Evolutionary conservation across 2,329 filamentous ascomycete species (phyloP), one percentile per base, ranked within the genome.

Genomic region (Colletotrichum somersetense): DNA sequence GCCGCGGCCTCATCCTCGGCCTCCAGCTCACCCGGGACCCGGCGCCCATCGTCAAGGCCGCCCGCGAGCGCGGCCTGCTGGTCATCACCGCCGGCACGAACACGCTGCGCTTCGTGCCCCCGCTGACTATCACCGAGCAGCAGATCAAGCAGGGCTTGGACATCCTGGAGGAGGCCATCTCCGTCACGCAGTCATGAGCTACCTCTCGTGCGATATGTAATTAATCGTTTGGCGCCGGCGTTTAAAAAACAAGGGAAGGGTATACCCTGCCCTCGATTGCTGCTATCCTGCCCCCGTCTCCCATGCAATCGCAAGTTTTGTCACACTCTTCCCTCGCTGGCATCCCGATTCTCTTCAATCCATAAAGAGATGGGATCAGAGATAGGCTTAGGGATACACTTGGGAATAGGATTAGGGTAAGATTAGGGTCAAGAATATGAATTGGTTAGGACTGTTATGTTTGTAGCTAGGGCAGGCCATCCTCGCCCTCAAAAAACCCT

Each of bases 71-170:
- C 72, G 96, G 96, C 0, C 81, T 99, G 78, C 82, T 99, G 71
- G 87, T 99, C 72, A 98, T 99, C 78, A 98, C 95, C 1, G 96
- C 94, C 38, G 96, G 96, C 1, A 95, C 91, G 40, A 97, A 98
- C 79, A 98, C 95, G 11, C 83, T 99, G 76, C 88, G 96, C 59
- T 97, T 99, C 77, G 95, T 98, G 68, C 96, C 96, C 42, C 93
- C 94, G 73, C 84, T 99, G 78, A 91, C 91, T 7, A 93, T 99
- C 70, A 92, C 89, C 0, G 91, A 94, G 76, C 89, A 88, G 35
- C 93, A 98, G 87, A 96, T 98, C 75, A 86, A 91, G 75, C 86
- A 92, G 75, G 95, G 94, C 0, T 84, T 98, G 81, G 83, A 85
- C 53, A 95, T 97, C 65, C 80, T 98, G 72, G 92, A 91, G 75